These are phyloP conservation scores for Penicillium sumatraense DNA, from an alignment of 2,329 filamentous ascomycete genomes.

Conservation along the genomic window DNA sequence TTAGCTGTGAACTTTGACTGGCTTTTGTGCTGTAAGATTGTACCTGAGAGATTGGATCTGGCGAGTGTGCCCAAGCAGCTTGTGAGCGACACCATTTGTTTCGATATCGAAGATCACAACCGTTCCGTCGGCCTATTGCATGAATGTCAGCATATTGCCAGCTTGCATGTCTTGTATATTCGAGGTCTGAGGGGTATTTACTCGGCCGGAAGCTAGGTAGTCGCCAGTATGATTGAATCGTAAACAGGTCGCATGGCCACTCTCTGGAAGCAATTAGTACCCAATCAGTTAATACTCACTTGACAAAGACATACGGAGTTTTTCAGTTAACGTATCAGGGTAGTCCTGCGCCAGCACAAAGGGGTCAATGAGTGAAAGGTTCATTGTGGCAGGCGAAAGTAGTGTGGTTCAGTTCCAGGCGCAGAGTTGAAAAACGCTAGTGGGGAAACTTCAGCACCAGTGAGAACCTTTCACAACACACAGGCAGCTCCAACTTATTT, in stretches of 20 bases:
- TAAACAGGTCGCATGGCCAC: constrained; percentile 67
- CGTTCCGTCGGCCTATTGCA: constrained; percentile 75
- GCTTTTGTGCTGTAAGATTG: neutral
- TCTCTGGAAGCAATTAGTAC: constrained; percentile 47
- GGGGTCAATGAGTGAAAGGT: constrained; percentile 72
- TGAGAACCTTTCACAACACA: too few species aligned
- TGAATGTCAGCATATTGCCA: constrained; percentile 13
- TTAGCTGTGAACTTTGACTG: too few species aligned
- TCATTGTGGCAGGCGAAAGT: constrained; percentile 56
- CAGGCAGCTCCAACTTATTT: too few species aligned
- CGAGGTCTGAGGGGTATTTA: constrained; percentile 41
- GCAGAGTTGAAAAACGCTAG: constrained; percentile 28
- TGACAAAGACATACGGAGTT: constrained; percentile 66
- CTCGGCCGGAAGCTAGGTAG: constrained; percentile 89
- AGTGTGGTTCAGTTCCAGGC: neutral
- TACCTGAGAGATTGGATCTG: constrained; percentile 86
- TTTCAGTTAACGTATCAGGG: constrained; percentile 85
- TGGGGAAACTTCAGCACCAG: too few species aligned
- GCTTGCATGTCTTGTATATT: neutral
- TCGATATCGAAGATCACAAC: constrained; percentile 97
- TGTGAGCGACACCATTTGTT: constrained; percentile 94
- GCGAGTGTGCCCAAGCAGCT: constrained; percentile 88
- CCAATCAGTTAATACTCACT: too few species aligned
- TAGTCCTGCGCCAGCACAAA: constrained; percentile 79
- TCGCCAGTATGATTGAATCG: constrained; percentile 96